Conservation (phyloP, 805 yeast genomes). For the Clavispora asparagi region DNA sequence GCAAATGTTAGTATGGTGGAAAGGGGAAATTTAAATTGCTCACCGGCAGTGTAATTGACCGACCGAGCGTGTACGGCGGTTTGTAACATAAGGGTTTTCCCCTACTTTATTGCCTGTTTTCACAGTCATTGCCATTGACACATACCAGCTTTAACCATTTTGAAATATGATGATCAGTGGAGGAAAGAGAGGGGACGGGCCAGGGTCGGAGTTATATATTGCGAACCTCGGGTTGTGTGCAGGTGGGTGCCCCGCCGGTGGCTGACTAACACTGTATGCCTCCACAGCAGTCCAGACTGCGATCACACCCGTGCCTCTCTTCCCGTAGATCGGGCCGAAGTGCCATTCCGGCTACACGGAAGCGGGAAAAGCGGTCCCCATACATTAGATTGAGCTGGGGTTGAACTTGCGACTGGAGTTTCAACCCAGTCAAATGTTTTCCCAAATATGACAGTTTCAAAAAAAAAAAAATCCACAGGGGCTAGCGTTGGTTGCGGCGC, state of each 20-base stretch:
- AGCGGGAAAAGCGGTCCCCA: no score
- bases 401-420: no score
- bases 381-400: no score
- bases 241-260: not conserved
- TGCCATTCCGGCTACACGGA: no score
- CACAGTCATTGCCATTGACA: slow-evolving; percentile 8
- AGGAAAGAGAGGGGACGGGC: not conserved
- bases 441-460: no score
- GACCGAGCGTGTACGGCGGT: not conserved
- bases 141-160: slow-evolving; percentile 65
- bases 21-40: not conserved
- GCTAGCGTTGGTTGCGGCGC: not conserved
- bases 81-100: no score
- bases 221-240: slow-evolving; percentile 1
- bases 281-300: not conserved
- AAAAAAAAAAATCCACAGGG: no score
- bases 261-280: not conserved
- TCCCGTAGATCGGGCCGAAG: not conserved
- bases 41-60: not conserved
- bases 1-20: slow-evolving; percentile 11
- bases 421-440: no score
- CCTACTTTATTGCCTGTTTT: not conserved
- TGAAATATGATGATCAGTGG: slow-evolving; percentile 8
- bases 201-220: not conserved
- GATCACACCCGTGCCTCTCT: not conserved